Evolutionary conservation across 345 rosid species (phyloP).

Genomic region (Brassica nigra): DNA sequence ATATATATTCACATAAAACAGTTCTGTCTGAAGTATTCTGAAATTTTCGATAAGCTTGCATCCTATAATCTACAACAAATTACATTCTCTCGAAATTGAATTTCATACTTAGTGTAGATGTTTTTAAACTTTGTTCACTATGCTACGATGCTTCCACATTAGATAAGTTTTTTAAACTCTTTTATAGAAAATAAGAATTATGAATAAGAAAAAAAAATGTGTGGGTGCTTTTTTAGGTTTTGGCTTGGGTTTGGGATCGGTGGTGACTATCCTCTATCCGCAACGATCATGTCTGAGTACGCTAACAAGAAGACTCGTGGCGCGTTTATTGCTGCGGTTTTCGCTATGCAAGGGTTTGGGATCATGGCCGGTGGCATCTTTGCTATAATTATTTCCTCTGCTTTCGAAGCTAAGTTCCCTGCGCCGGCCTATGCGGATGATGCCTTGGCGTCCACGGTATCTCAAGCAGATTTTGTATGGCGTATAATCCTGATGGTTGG

Average conservation of each 20-base stretch:
- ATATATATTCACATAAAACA: too few species aligned
- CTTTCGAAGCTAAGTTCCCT: slow-evolving; percentile 36
- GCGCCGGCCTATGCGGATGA: slow-evolving; percentile 28
- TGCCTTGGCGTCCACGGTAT: slow-evolving; percentile 36
- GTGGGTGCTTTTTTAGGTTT: slow-evolving; percentile 35
- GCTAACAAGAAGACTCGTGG: slow-evolving; percentile 50
- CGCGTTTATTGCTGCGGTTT: slow-evolving; percentile 46
- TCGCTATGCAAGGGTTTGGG: slow-evolving; percentile 54
- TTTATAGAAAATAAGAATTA: too few species aligned
- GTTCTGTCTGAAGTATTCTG: too few species aligned
- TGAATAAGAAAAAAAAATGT: too few species aligned
- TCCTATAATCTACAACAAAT: too few species aligned
- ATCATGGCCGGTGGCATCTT: slow-evolving; percentile 46
- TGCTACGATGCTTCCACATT: too few species aligned
- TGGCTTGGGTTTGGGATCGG: slow-evolving; percentile 48
- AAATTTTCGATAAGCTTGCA: too few species aligned
- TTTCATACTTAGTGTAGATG: too few species aligned
- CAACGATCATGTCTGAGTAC: slow-evolving; percentile 54
- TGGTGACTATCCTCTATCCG: slow-evolving; percentile 50
- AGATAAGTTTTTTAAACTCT: too few species aligned
- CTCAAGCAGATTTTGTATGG: slow-evolving; percentile 48
- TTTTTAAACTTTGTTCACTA: too few species aligned
- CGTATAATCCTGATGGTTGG: slow-evolving; percentile 46
- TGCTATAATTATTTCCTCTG: slow-evolving; percentile 41
- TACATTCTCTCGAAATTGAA: too few species aligned